Percentiles rank a stretch among this genome's conserved stretches.
Conservation (phyloP, 768 basidiomycete genomes). For the Tylopilus plumbeoviolaceoides region DNA sequence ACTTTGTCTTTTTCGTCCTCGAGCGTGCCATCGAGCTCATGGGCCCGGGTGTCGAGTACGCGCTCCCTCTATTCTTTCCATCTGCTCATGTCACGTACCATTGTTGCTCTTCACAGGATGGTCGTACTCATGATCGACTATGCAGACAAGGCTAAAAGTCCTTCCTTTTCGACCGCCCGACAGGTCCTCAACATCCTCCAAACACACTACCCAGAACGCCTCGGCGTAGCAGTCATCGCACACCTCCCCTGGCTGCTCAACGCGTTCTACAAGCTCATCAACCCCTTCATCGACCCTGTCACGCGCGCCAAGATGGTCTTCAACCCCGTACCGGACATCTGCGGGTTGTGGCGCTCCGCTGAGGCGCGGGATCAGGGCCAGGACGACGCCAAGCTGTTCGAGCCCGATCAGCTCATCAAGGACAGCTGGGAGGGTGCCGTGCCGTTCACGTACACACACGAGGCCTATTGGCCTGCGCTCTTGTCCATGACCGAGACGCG, state of each 20-base stretch:
- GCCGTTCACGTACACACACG: slow-evolving; percentile 71
- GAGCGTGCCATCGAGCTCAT: slow-evolving; percentile 76
- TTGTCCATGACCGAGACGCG: slow-evolving; percentile 51
- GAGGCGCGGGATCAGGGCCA: slow-evolving; percentile 19
- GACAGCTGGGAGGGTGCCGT: slow-evolving; percentile 66
- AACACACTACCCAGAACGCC: slow-evolving; percentile 82
- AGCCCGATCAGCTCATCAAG: slow-evolving; percentile 62
- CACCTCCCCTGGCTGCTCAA: slow-evolving; percentile 80
- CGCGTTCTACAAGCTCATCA: slow-evolving; percentile 73
- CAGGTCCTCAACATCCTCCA: slow-evolving; percentile 63
- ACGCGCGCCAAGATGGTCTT: slow-evolving; percentile 74
- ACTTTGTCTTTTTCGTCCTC: slow-evolving; percentile 71
- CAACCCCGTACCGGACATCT: slow-evolving; percentile 45
- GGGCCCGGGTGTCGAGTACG: slow-evolving; percentile 76
- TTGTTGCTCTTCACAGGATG: slow-evolving; percentile 39
- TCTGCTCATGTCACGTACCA: not conserved
- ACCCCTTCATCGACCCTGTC: slow-evolving; percentile 79
- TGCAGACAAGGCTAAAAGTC: slow-evolving; percentile 63
- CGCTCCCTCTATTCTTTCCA: not conserved
- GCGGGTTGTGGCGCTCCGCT: slow-evolving; percentile 26
- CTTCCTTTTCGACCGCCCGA: slow-evolving; percentile 37
- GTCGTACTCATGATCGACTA: slow-evolving; percentile 74
- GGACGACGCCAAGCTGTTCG: slow-evolving; percentile 43
- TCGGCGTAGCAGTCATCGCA: slow-evolving; percentile 68
- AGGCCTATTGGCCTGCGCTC: slow-evolving; percentile 69